Conservation (phyloP, 306 rosid genomes). For the Gastrolobium villosum region DNA sequence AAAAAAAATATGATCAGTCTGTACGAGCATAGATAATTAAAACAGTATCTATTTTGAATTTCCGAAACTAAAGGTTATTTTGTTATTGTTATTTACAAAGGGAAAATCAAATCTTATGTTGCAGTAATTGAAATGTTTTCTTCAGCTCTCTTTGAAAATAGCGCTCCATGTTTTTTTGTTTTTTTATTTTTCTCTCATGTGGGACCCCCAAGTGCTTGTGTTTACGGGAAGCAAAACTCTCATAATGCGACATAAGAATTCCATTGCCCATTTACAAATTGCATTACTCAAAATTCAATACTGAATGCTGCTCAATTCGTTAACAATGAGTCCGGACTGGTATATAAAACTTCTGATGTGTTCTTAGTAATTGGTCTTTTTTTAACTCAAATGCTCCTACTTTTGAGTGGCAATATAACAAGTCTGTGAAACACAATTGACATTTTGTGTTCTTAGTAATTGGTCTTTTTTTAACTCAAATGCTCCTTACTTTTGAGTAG, state of each 20-base stretch:
- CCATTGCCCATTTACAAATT: background rate
- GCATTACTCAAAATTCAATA: background rate
- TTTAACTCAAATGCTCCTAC: background rate
- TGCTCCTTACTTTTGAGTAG: background rate
- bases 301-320: background rate
- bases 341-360: background rate
- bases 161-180: too few species aligned
- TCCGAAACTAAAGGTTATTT: too few species aligned
- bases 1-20: background rate
- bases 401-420: background rate
- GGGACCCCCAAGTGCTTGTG: too few species aligned
- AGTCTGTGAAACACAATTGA: background rate
- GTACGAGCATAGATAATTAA: background rate
- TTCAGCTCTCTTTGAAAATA: too few species aligned
- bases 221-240: too few species aligned
- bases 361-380: background rate
- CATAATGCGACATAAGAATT: too few species aligned
- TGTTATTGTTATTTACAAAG: too few species aligned
- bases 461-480: background rate
- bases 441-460: too few species aligned
- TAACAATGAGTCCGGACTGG: background rate
- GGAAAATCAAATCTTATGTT: too few species aligned
- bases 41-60: background rate
- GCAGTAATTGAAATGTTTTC: too few species aligned
- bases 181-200: too few species aligned